Base-by-base conservation (phyloP, 2,329 filamentous ascomycete genomes). In the Meredithiella fracta region DNA sequence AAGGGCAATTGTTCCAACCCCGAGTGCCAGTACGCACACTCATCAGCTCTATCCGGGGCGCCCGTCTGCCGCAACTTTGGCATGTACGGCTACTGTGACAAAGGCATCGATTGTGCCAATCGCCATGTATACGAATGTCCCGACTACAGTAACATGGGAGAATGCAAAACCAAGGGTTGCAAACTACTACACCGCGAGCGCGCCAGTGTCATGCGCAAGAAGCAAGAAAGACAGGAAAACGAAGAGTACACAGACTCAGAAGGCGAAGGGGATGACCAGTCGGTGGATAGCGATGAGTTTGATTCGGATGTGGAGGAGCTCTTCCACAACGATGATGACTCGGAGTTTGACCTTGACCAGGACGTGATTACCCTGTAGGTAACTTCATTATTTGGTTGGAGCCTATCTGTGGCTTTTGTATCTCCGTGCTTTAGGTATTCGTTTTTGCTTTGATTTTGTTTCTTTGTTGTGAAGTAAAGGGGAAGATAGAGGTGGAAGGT, bases 61-160 rank as follows among this genome's bases (percentile, higher is more conserved):
- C 81, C 78, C 29, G 86, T 96, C 51, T 98, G 92, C 71, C 79
- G 82, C 63, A 71, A 79, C 20, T 97, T 98, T 72, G 91, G 86
- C 26, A 79, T 82, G 55, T 78, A 90, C 64, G 91, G 92, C 54
- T 97, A 89, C 69, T 97, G 92, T 72, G 82, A 85, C 60, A 86
- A 85, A 66, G 92, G 91, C 59, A 76, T 77, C 56, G 70, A 75
- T 56, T 97, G 92, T 69, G 70, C 79, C 59, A 81, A 92, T 61
- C 84, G 89, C 59, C 92, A 98, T 72, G 84, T 91, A 58, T 84
- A 85, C 70, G 91, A 97, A 69, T 97, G 92, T 69, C 91, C 92
- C 60, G 86, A 94, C 67, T 96, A 94, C 73, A 86, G 87, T 76
- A 94, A 95, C 70, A 87, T 79, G 59, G 91, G 91, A 64, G 73